phyloP scores from a whole-genome alignment of 2,329 filamentous ascomycete species.

The Xylariaceae sp. region DNA sequence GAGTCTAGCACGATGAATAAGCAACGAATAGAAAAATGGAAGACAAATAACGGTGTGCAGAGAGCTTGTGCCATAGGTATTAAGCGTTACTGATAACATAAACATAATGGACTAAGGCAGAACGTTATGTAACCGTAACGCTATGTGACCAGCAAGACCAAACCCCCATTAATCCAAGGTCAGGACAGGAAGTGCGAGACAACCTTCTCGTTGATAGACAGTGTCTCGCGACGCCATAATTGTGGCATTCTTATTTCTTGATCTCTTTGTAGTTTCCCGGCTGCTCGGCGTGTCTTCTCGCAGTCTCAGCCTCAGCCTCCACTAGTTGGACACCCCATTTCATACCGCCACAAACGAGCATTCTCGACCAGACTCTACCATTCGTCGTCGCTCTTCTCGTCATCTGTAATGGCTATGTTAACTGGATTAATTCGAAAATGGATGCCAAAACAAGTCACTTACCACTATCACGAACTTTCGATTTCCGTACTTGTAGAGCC shows the following conservation, averaged over 20 bases:
- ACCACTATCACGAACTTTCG: constrained; percentile 95
- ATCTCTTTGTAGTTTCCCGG: too few species aligned
- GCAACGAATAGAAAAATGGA: too few species aligned
- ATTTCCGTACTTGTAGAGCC: constrained; percentile 81
- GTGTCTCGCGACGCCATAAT: background rate
- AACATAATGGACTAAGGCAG: too few species aligned
- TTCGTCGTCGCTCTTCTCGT: constrained; percentile 78
- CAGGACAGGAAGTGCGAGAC: background rate
- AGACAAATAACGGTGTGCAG: too few species aligned
- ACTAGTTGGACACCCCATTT: constrained; percentile 24
- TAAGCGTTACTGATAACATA: too few species aligned
- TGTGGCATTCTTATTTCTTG: background rate
- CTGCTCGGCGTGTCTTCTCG: too few species aligned
- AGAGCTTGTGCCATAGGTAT: too few species aligned
- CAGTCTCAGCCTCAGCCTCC: constrained; percentile 18
- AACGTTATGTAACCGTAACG: background rate
- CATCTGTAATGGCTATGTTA: constrained; percentile 60
- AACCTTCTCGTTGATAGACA: background rate
- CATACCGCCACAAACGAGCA: constrained; percentile 26
- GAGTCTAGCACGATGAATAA: too few species aligned
- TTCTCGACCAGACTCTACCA: constrained; percentile 56
- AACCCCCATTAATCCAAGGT: background rate
- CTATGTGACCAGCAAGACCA: background rate
- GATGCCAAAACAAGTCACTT: constrained; percentile 52
- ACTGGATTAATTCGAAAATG: constrained; percentile 2